Evolutionary conservation across 352 stramenopile genomes (phyloP), one percentile per base, ranked within the genome.

Genomic region (Phytopythium oedochilum): DNA sequence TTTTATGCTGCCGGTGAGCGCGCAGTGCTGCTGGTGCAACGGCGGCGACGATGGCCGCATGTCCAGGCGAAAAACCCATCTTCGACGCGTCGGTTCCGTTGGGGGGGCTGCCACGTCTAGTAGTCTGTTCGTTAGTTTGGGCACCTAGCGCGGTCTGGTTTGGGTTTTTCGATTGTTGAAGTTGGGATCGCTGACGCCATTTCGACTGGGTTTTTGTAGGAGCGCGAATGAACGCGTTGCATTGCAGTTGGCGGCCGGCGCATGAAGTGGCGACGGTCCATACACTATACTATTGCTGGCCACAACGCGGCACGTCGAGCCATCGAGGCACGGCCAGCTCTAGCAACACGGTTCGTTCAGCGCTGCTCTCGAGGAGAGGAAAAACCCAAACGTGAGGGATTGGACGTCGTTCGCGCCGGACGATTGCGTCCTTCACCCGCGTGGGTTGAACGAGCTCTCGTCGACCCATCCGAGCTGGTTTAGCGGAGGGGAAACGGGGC

Each of bases 111-210:
- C n/a, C 34, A 15, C 34, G 34, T n/a, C 11, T 39, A 9, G 7
- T 44, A 26, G 26, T 44, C 38, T 26, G 7, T 10, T 28, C 20
- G n/a, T 45, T 28, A 28, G 9, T 28, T 28, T 45, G n/a, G 39
- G 39, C 15, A 7, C 6, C 6, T 8, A n/a, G 39, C n/a, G 28
- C 15, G 1, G 8, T 2, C 6, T 45, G 39, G 26, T 45, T 45
- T 46, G 40, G 40, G 40, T 46, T 46, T 10, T 46, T 46, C 40
- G 40, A 46, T 46, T n/a, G 22, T 46, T 46, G 40, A 46, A 46
- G 40, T 46, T 46, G 40, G 40, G 32, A 6, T 11, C 15, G 9
- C 9, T 32, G 29, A 32, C 29, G 5, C 29, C 5, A 32, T n/a
- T n/a, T n/a, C n/a, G n/a, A n/a, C n/a, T n/a, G n/a, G n/a, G n/a